These are phyloP conservation scores for Gigaspora rosea DNA, from an alignment of 192 early-diverging fungal species.

Conservation along the genomic window DNA sequence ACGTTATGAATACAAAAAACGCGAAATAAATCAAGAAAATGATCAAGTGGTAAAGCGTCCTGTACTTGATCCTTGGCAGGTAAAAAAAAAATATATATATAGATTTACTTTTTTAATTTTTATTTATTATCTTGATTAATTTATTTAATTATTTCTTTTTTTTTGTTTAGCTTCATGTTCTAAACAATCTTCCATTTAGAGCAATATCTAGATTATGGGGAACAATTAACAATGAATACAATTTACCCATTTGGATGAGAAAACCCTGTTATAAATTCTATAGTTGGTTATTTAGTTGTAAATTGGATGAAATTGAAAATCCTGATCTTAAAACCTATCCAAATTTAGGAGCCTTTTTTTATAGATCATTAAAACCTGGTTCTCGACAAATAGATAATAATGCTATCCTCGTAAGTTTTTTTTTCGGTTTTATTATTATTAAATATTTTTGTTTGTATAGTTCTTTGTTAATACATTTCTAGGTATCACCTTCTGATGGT, in stretches of 20 bases:
- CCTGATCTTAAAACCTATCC: slow-evolving; percentile 76
- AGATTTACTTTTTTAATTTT: not conserved
- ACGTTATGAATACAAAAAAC: slow-evolving; percentile 48
- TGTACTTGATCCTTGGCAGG: slow-evolving; percentile 86
- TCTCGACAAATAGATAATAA: slow-evolving; percentile 67
- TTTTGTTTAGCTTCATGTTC: slow-evolving; percentile 70
- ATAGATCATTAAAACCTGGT: slow-evolving; percentile 79
- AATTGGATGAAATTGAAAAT: slow-evolving; percentile 92
- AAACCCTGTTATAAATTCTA: slow-evolving; percentile 76
- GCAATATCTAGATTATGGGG: slow-evolving; percentile 92
- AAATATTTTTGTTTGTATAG: not conserved
- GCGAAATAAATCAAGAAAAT: slow-evolving; percentile 37
- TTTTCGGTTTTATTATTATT: not conserved
- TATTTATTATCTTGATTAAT: not conserved
- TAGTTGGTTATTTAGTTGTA: slow-evolving; percentile 84
- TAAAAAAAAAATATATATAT: slow-evolving; percentile 33
- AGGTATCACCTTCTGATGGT: slow-evolving; percentile 91
- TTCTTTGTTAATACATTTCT: not conserved
- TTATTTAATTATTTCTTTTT: not conserved
- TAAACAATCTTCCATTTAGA: slow-evolving; percentile 86
- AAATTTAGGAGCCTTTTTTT: slow-evolving; percentile 92
- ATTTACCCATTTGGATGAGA: slow-evolving; percentile 78
- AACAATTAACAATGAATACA: slow-evolving; percentile 77
- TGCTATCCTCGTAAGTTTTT: slow-evolving; percentile 59
- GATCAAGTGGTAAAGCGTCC: slow-evolving; percentile 36